Conservation (phyloP, 306 rosid species). For the Inga leiocalycina region DNA sequence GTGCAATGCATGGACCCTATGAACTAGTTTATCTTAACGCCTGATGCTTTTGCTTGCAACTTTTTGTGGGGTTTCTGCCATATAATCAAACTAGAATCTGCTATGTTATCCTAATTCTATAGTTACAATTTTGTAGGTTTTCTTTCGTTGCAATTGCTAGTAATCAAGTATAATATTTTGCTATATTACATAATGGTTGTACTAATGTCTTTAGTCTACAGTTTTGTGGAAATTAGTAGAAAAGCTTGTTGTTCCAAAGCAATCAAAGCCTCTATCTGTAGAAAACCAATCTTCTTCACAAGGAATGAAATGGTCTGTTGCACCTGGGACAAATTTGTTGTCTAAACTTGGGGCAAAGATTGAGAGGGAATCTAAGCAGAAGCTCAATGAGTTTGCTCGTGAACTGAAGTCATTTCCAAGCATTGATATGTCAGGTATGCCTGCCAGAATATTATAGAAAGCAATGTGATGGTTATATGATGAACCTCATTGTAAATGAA, state of each 20-base stretch:
- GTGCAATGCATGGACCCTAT: background rate
- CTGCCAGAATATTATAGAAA: slow-evolving; percentile 25
- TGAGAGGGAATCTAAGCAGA: slow-evolving; percentile 83
- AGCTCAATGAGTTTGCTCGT: slow-evolving; percentile 88
- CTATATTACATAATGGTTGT: slow-evolving; percentile 41
- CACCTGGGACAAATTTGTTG: slow-evolving; percentile 76
- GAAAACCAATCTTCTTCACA: slow-evolving; percentile 58
- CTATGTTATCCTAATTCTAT: background rate
- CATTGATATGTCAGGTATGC: slow-evolving; percentile 93
- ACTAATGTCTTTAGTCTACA: slow-evolving; percentile 86
- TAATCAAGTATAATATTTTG: slow-evolving; percentile 9
- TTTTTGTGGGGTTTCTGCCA: background rate
- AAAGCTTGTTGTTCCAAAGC: slow-evolving; percentile 69
- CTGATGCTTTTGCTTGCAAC: background rate
- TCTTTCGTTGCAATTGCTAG: slow-evolving; percentile 20
- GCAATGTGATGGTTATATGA: slow-evolving; percentile 23
- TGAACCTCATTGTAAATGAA: slow-evolving; percentile 21
- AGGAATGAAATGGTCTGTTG: slow-evolving; percentile 82
- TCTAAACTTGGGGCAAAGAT: slow-evolving; percentile 74
- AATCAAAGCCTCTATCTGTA: slow-evolving; percentile 43
- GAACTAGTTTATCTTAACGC: background rate
- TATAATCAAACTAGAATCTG: background rate
- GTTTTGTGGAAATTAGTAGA: slow-evolving; percentile 96
- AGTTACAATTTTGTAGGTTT: slow-evolving; percentile 12
- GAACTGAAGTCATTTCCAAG: slow-evolving; percentile 80